A percentile compares a stretch with the other conserved stretches of the same genome.
phyloP scores from a whole-genome alignment of 257 asterid genomes.

The Nicotiana noctiflora region DNA sequence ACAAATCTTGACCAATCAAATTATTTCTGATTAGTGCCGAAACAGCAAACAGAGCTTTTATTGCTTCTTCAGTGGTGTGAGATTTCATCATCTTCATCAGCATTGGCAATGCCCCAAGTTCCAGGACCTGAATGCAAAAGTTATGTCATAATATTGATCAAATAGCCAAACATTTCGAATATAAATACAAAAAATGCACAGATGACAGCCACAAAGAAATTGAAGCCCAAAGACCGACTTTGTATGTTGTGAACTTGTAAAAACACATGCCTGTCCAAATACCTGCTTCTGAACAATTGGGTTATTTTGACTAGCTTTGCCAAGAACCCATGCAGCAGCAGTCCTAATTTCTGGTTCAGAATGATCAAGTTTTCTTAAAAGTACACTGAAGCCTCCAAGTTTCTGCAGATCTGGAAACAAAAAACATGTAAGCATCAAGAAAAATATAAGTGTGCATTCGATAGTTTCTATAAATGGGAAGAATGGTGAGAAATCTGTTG shows the following conservation, averaged over 20 bases:
- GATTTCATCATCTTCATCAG: constrained; percentile 63
- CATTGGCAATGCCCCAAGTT: constrained; percentile 50
- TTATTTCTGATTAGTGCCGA: constrained; percentile 77
- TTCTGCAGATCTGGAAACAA: constrained; percentile 53
- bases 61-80: constrained; percentile 55
- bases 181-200: background rate
- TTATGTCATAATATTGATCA: constrained; percentile 8
- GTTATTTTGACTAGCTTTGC: constrained; percentile 88
- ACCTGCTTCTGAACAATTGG: constrained; percentile 80
- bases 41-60: constrained; percentile 69
- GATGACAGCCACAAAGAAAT: background rate
- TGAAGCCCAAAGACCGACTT: background rate
- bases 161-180: background rate
- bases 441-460: background rate
- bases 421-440: background rate
- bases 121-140: constrained; percentile 49
- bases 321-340: constrained; percentile 69
- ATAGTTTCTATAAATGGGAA: background rate
- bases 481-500: background rate
- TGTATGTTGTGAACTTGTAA: background rate
- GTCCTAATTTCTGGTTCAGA: constrained; percentile 52
- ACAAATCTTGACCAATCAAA: constrained; percentile 48
- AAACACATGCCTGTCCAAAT: background rate
- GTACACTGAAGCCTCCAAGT: constrained; percentile 60
- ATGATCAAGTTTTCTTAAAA: constrained; percentile 46